phyloP scores from a whole-genome alignment of 1,139 yeast genomes.

The Zygosaccharomyces pseudobailii region DNA sequence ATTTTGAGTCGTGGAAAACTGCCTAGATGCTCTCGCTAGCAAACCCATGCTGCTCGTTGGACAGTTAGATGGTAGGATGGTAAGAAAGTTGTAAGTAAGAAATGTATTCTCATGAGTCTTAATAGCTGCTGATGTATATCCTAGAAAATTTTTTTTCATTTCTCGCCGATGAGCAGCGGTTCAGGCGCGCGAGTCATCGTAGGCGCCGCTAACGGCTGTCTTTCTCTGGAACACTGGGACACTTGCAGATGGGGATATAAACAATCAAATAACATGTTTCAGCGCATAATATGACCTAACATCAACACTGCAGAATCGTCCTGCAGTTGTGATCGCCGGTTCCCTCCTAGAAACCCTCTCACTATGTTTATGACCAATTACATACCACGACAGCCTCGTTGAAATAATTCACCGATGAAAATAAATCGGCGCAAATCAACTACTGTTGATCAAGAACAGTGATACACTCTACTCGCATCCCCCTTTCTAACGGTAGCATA shows the following conservation, averaged over 20 bases:
- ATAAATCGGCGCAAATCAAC: neutral
- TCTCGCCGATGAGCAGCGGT: neutral
- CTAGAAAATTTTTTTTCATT: neutral
- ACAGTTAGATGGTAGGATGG: neutral
- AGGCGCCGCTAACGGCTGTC: neutral
- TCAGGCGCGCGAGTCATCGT: neutral
- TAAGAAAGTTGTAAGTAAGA: neutral
- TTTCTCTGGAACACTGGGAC: neutral
- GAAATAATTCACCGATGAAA: no score
- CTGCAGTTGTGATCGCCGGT: no score
- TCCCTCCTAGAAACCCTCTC: no score
- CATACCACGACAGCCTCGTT: no score
- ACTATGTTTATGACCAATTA: no score
- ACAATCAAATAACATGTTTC: neutral
- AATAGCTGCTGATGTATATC: neutral
- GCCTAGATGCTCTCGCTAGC: conserved; percentile 16
- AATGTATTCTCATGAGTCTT: neutral
- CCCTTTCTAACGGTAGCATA: neutral
- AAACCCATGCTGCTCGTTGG: conserved; percentile 10
- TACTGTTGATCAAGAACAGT: neutral
- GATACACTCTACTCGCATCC: neutral
- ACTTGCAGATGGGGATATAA: neutral
- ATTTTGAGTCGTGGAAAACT: conserved; percentile 26
- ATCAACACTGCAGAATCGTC: no score
- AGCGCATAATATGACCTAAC: no score